These are phyloP conservation scores for Pythium chondricola DNA, from an alignment of 352 stramenopile genomes.

Conservation along the genomic window DNA sequence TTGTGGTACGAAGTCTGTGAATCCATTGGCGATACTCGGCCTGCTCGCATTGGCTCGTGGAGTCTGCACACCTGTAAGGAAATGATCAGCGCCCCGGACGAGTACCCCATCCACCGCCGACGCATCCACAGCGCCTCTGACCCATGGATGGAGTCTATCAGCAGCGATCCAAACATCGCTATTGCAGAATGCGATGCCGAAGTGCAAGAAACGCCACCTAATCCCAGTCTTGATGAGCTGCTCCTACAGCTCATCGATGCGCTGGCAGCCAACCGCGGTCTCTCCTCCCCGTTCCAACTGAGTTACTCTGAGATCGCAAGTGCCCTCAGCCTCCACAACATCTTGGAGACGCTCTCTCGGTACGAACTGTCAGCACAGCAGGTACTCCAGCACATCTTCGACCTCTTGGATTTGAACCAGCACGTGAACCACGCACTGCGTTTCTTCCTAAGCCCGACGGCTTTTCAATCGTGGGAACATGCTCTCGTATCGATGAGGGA, in stretches of 20 bases:
- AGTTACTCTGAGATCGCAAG: conserved; percentile 5
- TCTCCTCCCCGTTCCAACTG: conserved; percentile 7
- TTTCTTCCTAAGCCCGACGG: conserved; percentile 16
- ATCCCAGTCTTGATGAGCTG: conserved; percentile 3
- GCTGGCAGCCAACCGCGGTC: conserved; percentile 1
- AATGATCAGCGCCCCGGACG: conserved; percentile 7
- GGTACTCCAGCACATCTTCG: conserved; percentile 24
- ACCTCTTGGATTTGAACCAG: conserved; percentile 42
- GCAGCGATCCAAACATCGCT: neutral
- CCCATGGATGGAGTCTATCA: neutral
- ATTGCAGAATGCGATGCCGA: neutral
- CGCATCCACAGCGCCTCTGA: neutral
- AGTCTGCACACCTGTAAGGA: conserved; percentile 18
- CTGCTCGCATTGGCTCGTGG: conserved; percentile 27
- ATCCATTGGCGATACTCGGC: neutral
- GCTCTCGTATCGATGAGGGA: too few species aligned
- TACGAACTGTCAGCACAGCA: neutral
- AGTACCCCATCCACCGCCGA: conserved; percentile 16
- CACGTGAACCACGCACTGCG: conserved; percentile 33
- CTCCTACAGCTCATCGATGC: conserved; percentile 13
- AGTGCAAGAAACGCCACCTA: too few species aligned
- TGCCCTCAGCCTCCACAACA: conserved; percentile 17
- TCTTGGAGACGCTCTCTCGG: neutral
- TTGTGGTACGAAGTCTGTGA: conserved; percentile 55
- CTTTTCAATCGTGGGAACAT: conserved; percentile 4